Evolutionary conservation across 2,329 filamentous ascomycete species (phyloP), one percentile per base, ranked within the genome.

Genomic region (Penicillium sp.): DNA sequence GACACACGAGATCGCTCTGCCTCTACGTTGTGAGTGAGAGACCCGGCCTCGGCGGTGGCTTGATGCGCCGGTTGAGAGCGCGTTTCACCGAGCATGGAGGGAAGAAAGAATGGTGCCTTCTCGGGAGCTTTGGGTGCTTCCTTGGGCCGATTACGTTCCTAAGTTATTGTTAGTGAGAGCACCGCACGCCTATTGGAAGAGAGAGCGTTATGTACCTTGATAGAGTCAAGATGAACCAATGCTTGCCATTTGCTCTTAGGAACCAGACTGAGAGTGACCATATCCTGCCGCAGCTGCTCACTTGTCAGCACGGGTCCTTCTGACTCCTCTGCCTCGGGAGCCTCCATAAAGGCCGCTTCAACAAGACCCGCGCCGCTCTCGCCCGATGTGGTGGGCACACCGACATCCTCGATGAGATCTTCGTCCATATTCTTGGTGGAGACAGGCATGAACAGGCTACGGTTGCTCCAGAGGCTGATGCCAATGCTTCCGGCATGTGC

Each of bases 401-500:
- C 77, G 19, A 92, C 83, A 13, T 85, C 78, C 8, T 80, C 80
- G 44, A 96, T 85, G 47, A 91, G 87, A 54, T 85, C 83, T 62
- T 96, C 91, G 3, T 89, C 88, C 57, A 99, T 90, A 66, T 95
- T 91, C 21, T 89, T 83, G 1, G 92, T 96, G 0, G 93, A 88
- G 0, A 96, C 87, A 66, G 96, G 92, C 55, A 88, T 90, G 80
- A 96, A 99, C 1, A 98, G 81, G 0, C 90, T 89, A 69, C 91
- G 91, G 76, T 99, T 99, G 23, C 91, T 97, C 93, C 95, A 99
- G 48, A 99, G 85, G 65, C 91, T 88, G n/a, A 99, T 88, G 13
- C 95, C 95, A 1, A 96, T 84, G 62, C 88, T 87, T 56, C 89
- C 90, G 53, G 92, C 86, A 53, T 92, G 88, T 0, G 92, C 89